Base-by-base conservation (phyloP, 768 basidiomycete species). In the Agrocybe praecox region DNA sequence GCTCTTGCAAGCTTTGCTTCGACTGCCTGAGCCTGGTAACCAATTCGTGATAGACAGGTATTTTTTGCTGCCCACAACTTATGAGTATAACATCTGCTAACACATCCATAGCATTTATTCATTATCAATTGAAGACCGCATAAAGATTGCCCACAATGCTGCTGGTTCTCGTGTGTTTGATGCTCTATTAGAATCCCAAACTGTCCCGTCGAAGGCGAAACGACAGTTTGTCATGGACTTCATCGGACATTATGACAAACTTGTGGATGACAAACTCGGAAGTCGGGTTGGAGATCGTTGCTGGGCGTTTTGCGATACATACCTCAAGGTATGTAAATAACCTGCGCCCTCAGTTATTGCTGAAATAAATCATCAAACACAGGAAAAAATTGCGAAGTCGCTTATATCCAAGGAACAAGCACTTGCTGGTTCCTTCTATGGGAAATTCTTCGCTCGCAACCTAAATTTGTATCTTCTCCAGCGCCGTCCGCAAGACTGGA, bases 321-420 rank as follows among this genome's bases (percentile, higher is more conserved):
- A 91, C 72, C 81, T 97, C 61, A 95, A 90, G 78, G 94, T 95
- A 58, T 21, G 79, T 67, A 18, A 6, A 29, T 29, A 23, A 21
- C 15, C 48, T 10, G 58, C 48, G 32, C 29, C n/a, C 24, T 29
- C 24, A 46, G 15, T 19, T 56, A 32, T 36, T 19, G 15, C 32
- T 11, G 59, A 40, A 64, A 18, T 46, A 49, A 56, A 36, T 23
- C 29, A 1, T 22, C 49, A 23, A 40, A 36, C 52, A 18, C 61
- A 96, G 93, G 95, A 97, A 74, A 96, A 96, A 71, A 92, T 99
- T 52, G 95, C 90, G 2, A 84, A 85, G 15, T 90, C 91, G 21
- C 76, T 98, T 11, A 72, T 93, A 14, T 73, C 83, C 1, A 81
- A 92, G 57, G 89, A 94, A 57, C 82, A 85, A 29, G 77, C 78